phyloP scores from a whole-genome alignment of 257 asterid genomes.

The Avicennia marina region DNA sequence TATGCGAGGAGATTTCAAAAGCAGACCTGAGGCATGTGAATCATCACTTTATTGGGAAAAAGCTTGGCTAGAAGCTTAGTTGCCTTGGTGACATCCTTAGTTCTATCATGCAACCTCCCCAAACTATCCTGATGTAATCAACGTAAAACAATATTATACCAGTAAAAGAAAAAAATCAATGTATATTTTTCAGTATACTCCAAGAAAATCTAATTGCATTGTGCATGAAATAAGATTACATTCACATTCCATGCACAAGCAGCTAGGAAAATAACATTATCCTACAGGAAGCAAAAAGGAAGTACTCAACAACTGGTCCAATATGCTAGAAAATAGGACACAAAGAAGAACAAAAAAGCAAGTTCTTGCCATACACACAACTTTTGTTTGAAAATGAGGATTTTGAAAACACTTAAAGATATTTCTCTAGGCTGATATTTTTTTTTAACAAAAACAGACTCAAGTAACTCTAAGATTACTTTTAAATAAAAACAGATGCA shows the following conservation, averaged over 20 bases:
- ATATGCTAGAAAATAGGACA: too few species aligned
- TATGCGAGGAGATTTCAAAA: not conserved
- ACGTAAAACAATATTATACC: slow-evolving; percentile 19
- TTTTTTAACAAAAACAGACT: too few species aligned
- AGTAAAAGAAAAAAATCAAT: not conserved
- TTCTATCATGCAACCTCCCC: slow-evolving; percentile 77
- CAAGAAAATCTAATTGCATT: not conserved
- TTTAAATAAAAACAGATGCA: not conserved
- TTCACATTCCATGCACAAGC: not conserved
- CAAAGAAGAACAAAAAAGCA: too few species aligned
- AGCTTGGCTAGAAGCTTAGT: slow-evolving; percentile 73
- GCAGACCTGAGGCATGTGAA: slow-evolving; percentile 50
- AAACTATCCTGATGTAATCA: slow-evolving; percentile 62
- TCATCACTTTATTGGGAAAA: slow-evolving; percentile 81
- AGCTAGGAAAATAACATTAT: not conserved
- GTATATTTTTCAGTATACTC: slow-evolving; percentile 15
- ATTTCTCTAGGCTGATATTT: too few species aligned
- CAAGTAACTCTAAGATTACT: not conserved
- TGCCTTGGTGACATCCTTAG: slow-evolving; percentile 74
- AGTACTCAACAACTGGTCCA: too few species aligned
- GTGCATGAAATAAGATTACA: not conserved
- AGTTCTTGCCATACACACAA: too few species aligned
- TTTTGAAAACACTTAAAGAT: too few species aligned
- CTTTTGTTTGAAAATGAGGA: too few species aligned
- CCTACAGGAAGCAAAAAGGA: not conserved